Evolutionary conservation across 2,329 filamentous ascomycete genomes (phyloP).

Genomic region (Aureobasidium zeae): DNA sequence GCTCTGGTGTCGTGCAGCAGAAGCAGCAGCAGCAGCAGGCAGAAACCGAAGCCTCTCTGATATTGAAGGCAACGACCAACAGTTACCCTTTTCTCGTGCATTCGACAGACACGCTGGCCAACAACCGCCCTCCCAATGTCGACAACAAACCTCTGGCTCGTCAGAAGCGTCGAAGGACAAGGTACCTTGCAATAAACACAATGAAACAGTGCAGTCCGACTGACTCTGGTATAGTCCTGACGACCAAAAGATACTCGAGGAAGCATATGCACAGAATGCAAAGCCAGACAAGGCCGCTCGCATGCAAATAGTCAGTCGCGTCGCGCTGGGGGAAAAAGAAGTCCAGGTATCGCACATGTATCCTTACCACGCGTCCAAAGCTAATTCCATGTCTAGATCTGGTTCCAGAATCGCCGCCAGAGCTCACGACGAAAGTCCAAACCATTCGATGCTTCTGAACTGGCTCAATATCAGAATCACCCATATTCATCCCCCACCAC

Average conservation of each 20-base stretch:
- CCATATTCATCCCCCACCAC: neutral
- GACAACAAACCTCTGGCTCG: conserved; percentile 52
- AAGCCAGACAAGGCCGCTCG: conserved; percentile 89
- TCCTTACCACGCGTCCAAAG: neutral
- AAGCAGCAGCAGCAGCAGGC: neutral
- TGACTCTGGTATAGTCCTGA: conserved; percentile 51
- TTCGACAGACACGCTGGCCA: conserved; percentile 47
- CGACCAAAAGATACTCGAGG: conserved; percentile 81
- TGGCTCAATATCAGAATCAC: conserved; percentile 39
- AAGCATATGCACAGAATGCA: conserved; percentile 72
- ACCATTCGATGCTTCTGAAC: conserved; percentile 68
- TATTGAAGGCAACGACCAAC: conserved; percentile 10
- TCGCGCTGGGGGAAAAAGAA: conserved; percentile 88
- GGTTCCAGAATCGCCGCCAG: conserved; percentile 93
- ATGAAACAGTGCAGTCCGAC: neutral
- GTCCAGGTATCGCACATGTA: conserved; percentile 62
- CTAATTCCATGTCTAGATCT: conserved; percentile 57
- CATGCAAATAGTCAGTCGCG: conserved; percentile 71
- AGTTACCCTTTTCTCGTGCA: conserved; percentile 50
- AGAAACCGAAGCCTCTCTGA: conserved; percentile 9
- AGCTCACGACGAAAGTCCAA: conserved; percentile 85
- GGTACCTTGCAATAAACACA: too few relatives aligned
- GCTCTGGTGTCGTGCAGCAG: too few relatives aligned
- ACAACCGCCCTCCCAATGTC: conserved; percentile 47
- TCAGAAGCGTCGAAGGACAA: conserved; percentile 53